Percentiles rank a stretch among this genome's conserved stretches.
Evolutionary conservation across 495 filamentous ascomycete genomes (phyloP).

Genomic region (Ascobolus immersus): DNA sequence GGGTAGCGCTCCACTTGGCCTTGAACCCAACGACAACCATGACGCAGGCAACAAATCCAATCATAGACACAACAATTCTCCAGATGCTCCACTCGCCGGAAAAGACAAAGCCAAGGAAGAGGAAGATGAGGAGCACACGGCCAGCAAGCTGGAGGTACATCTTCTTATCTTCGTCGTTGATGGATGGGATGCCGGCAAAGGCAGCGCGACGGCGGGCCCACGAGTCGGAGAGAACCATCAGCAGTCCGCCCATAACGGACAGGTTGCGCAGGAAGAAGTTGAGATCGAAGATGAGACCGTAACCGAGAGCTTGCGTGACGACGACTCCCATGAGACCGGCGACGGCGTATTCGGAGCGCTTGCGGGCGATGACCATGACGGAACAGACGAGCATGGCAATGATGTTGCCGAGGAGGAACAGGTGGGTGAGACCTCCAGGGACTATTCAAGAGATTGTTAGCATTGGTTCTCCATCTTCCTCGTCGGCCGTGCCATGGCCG

Average conservation of each 20-base stretch:
- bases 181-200: slow-evolving; percentile 71
- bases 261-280: slow-evolving; percentile 99
- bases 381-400: slow-evolving; percentile 69
- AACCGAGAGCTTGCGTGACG: slow-evolving; percentile 84
- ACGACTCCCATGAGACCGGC: slow-evolving; percentile 73
- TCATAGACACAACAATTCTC: slow-evolving; percentile 51
- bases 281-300: slow-evolving; percentile 93
- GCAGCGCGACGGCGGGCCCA: slow-evolving; percentile 96
- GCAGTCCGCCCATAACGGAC: slow-evolving; percentile 79
- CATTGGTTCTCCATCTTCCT: slow-evolving; percentile 1
- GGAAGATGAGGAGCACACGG: slow-evolving; percentile 83
- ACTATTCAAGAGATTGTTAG: slow-evolving; percentile 28
- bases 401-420: slow-evolving; percentile 80
- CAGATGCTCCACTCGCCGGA: slow-evolving; percentile 75
- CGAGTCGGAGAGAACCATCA: slow-evolving; percentile 94
- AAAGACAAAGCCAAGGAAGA: slow-evolving; percentile 91
- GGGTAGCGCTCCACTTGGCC: slow-evolving; percentile 90
- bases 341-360: slow-evolving; percentile 77
- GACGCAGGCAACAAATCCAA: slow-evolving; percentile 75
- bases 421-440: slow-evolving; percentile 66
- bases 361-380: slow-evolving; percentile 64
- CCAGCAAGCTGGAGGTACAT: slow-evolving; percentile 99
- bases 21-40: slow-evolving; percentile 99
- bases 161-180: slow-evolving; percentile 97
- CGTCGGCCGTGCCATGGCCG: not conserved